Evolutionary conservation across 2,329 filamentous ascomycete genomes (phyloP).

Genomic region (Aspergillus tubingensis): DNA sequence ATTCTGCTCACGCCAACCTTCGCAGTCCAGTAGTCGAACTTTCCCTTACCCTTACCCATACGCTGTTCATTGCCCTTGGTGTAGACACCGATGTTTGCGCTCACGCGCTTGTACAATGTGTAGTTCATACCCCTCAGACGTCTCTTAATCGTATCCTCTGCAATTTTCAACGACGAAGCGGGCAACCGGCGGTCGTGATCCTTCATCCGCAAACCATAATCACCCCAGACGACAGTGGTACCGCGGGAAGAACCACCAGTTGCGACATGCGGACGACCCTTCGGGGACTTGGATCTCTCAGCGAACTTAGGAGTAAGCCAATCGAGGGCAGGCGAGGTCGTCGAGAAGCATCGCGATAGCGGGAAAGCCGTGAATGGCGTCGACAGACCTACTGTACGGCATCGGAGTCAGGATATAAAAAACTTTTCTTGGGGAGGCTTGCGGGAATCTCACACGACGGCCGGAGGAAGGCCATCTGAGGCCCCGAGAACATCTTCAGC

Average conservation of each 20-base stretch:
- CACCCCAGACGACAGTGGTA: constrained; percentile 94
- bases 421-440: constrained; percentile 3
- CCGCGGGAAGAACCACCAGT: constrained; percentile 90
- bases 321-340: constrained; percentile 61
- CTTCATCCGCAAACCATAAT: constrained; percentile 89
- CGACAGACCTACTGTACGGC: constrained; percentile 27
- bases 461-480: constrained; percentile 37
- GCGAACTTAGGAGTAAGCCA: constrained; percentile 83
- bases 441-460: constrained; percentile 34
- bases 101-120: constrained; percentile 85
- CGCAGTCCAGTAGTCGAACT: constrained; percentile 94
- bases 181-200: constrained; percentile 92
- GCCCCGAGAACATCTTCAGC: constrained; percentile 38
- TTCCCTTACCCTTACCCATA: constrained; percentile 99
- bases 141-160: constrained; percentile 89
- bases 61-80: constrained; percentile 93
- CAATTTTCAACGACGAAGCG: constrained; percentile 81
- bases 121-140: constrained; percentile 89
- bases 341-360: constrained; percentile 69
- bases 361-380: constrained; percentile 34
- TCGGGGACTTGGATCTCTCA: constrained; percentile 83
- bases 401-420: constrained; percentile 23
- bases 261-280: constrained; percentile 82
- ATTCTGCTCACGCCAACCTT: constrained; percentile 89
- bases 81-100: constrained; percentile 93